Evolutionary conservation across 306 rosid genomes (phyloP).

Genomic region (Prunus kanzakura): DNA sequence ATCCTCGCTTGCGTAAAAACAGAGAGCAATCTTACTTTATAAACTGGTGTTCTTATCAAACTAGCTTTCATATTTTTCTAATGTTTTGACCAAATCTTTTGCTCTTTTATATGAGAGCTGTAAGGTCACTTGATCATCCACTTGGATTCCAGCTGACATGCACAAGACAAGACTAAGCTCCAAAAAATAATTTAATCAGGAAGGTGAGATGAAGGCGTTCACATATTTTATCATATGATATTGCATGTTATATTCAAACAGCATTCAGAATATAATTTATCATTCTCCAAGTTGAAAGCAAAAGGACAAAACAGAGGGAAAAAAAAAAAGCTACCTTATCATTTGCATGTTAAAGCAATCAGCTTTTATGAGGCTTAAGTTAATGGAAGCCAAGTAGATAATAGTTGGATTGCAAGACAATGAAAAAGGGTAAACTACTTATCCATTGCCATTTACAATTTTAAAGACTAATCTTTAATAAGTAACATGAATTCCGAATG

Average conservation of each 20-base stretch:
- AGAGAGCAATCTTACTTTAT: no score
- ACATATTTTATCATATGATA: neutral
- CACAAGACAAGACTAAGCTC: neutral
- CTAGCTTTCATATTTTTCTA: neutral
- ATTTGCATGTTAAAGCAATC: neutral
- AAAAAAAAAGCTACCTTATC: neutral
- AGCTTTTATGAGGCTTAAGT: neutral
- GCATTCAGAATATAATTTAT: neutral
- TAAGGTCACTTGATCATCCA: neutral
- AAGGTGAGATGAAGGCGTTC: neutral
- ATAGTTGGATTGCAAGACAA: neutral
- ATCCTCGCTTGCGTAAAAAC: no score
- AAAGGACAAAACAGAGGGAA: neutral
- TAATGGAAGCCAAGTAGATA: neutral
- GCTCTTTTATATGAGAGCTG: neutral
- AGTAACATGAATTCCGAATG: neutral
- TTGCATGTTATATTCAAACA: neutral
- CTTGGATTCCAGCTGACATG: slow-evolving; percentile 12
- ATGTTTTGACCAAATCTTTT: neutral
- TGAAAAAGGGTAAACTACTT: no score
- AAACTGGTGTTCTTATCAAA: neutral
- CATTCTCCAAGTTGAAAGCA: neutral
- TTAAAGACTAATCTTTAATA: no score
- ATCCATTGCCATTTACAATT: no score
- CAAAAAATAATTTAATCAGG: neutral